Percentiles rank a stretch among this genome's conserved stretches.
phyloP scores from a whole-genome alignment of 164 flowering plant species.

The Kingdonia uniflora region DNA sequence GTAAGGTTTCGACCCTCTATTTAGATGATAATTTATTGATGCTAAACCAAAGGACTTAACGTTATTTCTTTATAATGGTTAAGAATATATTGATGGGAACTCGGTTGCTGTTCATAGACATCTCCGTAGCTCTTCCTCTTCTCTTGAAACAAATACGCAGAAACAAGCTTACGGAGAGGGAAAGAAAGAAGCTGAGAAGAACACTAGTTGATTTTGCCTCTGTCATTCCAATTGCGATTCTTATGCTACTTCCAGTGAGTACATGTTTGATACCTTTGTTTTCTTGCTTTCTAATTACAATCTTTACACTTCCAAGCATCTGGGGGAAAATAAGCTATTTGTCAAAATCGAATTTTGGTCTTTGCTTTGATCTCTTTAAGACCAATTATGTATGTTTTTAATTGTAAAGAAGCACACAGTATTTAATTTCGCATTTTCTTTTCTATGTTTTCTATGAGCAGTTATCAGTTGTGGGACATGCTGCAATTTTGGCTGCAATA shows the following conservation, averaged over 20 bases:
- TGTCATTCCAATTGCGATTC: conserved; percentile 47
- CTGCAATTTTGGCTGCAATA: conserved; percentile 57
- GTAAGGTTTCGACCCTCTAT: conserved; percentile 27
- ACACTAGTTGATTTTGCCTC: conserved; percentile 35
- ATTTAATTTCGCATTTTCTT: neutral
- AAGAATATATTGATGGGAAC: conserved; percentile 64
- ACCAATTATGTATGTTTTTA: no score
- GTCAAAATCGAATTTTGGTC: no score
- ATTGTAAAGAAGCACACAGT: no score
- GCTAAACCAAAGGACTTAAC: conserved; percentile 4
- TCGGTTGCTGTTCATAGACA: conserved; percentile 43
- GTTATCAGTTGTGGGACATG: conserved; percentile 61
- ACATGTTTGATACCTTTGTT: neutral
- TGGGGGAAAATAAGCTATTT: no score
- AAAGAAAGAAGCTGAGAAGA: conserved; percentile 34
- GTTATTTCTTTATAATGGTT: conserved; percentile 5
- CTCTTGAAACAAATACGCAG: conserved; percentile 32
- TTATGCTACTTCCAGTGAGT: conserved; percentile 72
- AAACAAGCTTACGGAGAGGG: conserved; percentile 32
- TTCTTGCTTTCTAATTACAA: no score
- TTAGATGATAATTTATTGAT: neutral
- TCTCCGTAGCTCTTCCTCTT: conserved; percentile 23
- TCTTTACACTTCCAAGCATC: no score
- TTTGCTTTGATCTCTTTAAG: no score
- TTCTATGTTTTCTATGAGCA: conserved; percentile 13